phyloP scores from a whole-genome alignment of 2,329 filamentous ascomycete species.

The Penicillium crustosum region DNA sequence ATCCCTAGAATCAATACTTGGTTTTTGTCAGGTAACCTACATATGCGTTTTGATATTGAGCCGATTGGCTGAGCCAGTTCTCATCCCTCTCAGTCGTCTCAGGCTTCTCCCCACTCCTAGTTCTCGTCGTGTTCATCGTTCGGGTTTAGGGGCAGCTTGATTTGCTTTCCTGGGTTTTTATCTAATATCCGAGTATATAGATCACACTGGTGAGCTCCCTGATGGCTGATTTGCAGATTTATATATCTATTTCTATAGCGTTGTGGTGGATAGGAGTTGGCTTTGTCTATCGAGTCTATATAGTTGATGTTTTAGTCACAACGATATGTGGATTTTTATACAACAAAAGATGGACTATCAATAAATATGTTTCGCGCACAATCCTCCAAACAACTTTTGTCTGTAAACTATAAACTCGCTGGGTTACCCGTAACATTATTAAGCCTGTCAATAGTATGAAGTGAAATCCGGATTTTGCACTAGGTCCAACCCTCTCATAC shows the following conservation, averaged over 20 bases:
- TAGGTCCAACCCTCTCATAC: background rate
- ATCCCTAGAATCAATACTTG: background rate
- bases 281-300: background rate
- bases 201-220: no score
- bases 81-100: no score
- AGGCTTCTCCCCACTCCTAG: background rate
- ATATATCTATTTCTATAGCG: background rate
- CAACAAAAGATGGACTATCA: background rate
- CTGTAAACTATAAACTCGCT: background rate
- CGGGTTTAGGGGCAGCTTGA: background rate
- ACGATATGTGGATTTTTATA: background rate
- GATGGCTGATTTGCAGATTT: background rate
- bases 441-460: background rate
- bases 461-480: background rate
- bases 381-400: background rate
- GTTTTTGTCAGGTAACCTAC: background rate
- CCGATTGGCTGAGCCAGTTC: no score
- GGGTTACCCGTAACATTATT: background rate
- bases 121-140: no score
- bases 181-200: background rate
- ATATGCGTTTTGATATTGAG: constrained; percentile 7
- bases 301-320: background rate
- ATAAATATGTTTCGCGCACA: background rate
- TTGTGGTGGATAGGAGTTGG: background rate
- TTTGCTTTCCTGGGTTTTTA: background rate